Evolutionary conservation across 768 basidiomycete genomes (phyloP), one percentile per base, ranked within the genome.

Genomic region (Russula olivacea): DNA sequence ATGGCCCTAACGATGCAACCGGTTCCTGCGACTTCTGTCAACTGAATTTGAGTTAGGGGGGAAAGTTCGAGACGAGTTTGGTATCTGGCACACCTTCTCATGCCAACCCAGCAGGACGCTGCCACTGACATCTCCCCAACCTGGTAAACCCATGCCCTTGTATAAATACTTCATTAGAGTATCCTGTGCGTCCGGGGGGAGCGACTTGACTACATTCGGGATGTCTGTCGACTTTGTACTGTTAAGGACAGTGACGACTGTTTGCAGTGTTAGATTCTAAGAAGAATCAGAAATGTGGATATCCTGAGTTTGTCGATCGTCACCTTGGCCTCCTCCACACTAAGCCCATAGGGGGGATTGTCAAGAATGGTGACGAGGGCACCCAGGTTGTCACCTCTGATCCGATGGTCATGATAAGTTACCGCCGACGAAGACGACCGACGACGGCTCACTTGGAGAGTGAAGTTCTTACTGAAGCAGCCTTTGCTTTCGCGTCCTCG

Each of bases 131-230:
- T 87, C 86, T 34, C 83, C 80, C 73, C 81, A 79, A 17, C 79
- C 85, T 2, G 80, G 77, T 69, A 80, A 74, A 19, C 79, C 83
- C 95, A 97, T 98, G 17, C 92, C 95, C 77, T 98, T 98, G 83
- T 98, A 98, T 17, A 98, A 78, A 71, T 96, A 98, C 73, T 95
- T 96, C 96, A 97, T 98, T 58, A 98, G 80, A 36, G 87, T 90
- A 71, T 97, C 96, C 70, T 94, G 91, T 49, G 81, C 76, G 55
- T 91, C 88, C 68, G 81, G 81, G 3, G 86, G 81, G 34, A 98
- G 80, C 0, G 80, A 73, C 70, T 86, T 89, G 72, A 97, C 80
- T 55, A 89, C 84, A 28, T 76, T 76, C 3, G 88, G 80, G 66
- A 98, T 92, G 66, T 98, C 95, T 2, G 91, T 81, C 6, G 93